phyloP scores from a whole-genome alignment of 257 asterid species.

The Parsonsia alboflavescens region DNA sequence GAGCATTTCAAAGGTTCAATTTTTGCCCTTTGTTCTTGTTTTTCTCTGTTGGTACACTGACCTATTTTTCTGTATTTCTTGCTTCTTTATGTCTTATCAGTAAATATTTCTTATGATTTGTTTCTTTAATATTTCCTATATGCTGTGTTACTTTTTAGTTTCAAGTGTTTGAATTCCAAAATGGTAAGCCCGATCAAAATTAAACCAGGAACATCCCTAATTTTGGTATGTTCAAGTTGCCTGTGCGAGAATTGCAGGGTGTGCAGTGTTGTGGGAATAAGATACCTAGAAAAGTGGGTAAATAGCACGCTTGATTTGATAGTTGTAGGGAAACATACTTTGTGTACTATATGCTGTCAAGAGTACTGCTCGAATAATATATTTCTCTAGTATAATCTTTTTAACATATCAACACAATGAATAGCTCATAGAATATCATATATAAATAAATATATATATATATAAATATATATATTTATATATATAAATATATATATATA shows the following conservation, averaged over 20 bases:
- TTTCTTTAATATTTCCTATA: background rate
- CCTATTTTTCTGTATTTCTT: background rate
- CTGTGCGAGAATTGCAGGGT: too few species aligned
- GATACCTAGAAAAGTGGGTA: background rate
- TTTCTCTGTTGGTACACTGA: background rate
- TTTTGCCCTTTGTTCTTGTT: background rate
- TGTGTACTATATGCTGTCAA: background rate
- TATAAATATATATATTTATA: too few species aligned
- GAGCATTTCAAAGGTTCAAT: conserved; percentile 38
- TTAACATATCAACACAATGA: too few species aligned
- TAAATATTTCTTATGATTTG: background rate
- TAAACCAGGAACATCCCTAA: background rate
- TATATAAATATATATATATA: too few species aligned
- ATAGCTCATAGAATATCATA: background rate
- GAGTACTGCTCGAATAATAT: background rate
- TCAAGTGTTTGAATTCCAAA: background rate
- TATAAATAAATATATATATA: background rate
- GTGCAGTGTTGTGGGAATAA: background rate
- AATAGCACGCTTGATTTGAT: background rate
- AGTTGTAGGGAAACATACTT: background rate
- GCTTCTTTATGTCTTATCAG: background rate
- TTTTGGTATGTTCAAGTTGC: background rate
- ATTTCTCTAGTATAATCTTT: background rate
- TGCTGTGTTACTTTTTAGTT: background rate
- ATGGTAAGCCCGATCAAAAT: background rate